A percentile compares a stretch with the other conserved stretches of the same genome.
Evolutionary conservation across 2,329 filamentous ascomycete species (phyloP).

Genomic region (Aureobasidium sp.): DNA sequence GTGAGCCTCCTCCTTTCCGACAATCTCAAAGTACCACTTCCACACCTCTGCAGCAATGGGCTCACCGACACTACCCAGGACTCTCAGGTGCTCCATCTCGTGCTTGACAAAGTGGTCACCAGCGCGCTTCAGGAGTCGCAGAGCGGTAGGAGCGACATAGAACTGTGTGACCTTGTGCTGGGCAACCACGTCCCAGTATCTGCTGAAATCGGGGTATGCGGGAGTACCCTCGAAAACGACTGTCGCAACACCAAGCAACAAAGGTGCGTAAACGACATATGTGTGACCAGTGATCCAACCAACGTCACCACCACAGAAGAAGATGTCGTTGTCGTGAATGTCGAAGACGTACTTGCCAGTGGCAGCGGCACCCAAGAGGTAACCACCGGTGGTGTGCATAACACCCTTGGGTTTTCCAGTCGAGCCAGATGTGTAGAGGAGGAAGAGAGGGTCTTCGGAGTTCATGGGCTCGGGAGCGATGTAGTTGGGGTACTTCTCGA

Average conservation of each 20-base stretch:
- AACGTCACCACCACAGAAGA: constrained; percentile 97
- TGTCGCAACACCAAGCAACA: constrained; percentile 85
- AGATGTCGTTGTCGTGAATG: constrained; percentile 85
- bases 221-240: constrained; percentile 98
- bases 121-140: constrained; percentile 88
- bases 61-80: constrained; percentile 91
- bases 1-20: constrained; percentile 88
- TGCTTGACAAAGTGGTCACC: constrained; percentile 87
- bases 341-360: constrained; percentile 99
- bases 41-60: constrained; percentile 96
- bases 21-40: constrained; percentile 98
- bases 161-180: constrained; percentile 95
- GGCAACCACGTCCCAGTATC: constrained; percentile 98
- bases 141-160: constrained; percentile 91
- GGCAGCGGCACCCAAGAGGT: constrained; percentile 83
- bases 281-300: constrained; percentile 99
- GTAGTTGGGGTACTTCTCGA: constrained; percentile 92
- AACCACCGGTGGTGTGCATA: constrained; percentile 93
- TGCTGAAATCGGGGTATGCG: constrained; percentile 93
- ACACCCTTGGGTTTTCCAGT: constrained; percentile 99
- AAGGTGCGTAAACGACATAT: constrained; percentile 92
- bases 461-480: constrained; percentile 80
- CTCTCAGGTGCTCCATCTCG: constrained; percentile 79
- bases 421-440: constrained; percentile 95
- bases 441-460: constrained; percentile 92